These are phyloP conservation scores for Mucor indicus DNA, from an alignment of 371 early-diverging fungal genomes.

Conservation along the genomic window DNA sequence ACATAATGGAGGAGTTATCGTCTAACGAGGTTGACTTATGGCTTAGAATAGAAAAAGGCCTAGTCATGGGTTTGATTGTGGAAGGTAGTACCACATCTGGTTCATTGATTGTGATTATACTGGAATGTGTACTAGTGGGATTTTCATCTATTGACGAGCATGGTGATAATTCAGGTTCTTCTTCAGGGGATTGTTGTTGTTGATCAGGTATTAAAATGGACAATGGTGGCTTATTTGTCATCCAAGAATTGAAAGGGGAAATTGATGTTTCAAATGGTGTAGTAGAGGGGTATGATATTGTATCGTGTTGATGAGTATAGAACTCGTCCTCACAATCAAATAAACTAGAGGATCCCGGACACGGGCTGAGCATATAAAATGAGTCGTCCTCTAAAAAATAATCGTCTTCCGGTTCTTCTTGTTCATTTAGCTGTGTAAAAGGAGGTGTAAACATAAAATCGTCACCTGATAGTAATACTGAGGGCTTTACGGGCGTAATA, in stretches of 20 bases:
- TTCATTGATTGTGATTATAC: conserved; percentile 1
- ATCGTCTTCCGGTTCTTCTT: conserved; percentile 3
- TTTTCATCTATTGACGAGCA: not conserved
- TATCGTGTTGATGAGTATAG: not conserved
- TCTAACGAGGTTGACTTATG: conserved; percentile 15
- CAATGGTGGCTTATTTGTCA: no score
- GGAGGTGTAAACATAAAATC: conserved; percentile 50
- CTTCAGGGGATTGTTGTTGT: conserved; percentile 3
- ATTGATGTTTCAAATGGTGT: no score
- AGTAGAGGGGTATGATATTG: no score
- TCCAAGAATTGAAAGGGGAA: no score
- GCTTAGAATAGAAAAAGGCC: conserved; percentile 17
- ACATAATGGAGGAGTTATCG: conserved; percentile 5
- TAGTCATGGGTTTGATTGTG: conserved; percentile 7
- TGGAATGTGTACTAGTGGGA: conserved; percentile 1
- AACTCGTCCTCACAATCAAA: no score
- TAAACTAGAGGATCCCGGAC: conserved; percentile 20
- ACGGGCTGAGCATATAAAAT: conserved; percentile 16
- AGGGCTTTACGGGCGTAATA: conserved; percentile 29
- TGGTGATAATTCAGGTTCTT: not conserved
- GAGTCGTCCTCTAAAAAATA: conserved; percentile 1
- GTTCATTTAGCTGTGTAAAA: conserved; percentile 16
- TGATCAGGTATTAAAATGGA: no score
- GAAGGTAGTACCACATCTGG: conserved; percentile 2
- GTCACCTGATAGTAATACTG: conserved; percentile 41